These are phyloP conservation scores for Chalara sp. DNA, from an alignment of 2,329 filamentous ascomycete genomes.

Conservation along the genomic window DNA sequence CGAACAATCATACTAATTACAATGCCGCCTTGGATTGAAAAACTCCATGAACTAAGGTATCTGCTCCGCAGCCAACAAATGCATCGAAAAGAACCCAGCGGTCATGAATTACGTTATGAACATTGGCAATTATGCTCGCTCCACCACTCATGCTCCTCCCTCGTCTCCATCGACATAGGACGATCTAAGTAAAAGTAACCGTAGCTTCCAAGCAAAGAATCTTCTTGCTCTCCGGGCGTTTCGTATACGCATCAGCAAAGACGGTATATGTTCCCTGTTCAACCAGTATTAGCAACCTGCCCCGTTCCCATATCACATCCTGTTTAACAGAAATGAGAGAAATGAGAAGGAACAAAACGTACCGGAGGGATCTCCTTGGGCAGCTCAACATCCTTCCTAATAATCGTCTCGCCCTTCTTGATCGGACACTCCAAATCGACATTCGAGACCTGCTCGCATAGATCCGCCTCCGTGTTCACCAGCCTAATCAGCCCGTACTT, in stretches of 20 bases:
- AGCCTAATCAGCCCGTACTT: slow-evolving; percentile 93
- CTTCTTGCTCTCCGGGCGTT: slow-evolving; percentile 51
- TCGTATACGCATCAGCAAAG: slow-evolving; percentile 74
- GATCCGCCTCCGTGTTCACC: slow-evolving; percentile 71
- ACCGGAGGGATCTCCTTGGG: slow-evolving; percentile 85
- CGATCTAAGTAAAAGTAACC: slow-evolving; percentile 47
- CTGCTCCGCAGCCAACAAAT: slow-evolving; percentile 13
- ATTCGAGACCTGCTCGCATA: slow-evolving; percentile 84
- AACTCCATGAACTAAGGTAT: slow-evolving; percentile 18
- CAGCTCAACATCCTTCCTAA: slow-evolving; percentile 78
- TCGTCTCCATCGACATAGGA: not conserved
- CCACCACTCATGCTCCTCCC: not conserved
- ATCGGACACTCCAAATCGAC: slow-evolving; percentile 88
- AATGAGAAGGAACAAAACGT: slow-evolving; percentile 33
- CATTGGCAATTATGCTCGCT: not conserved
- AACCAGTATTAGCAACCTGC: slow-evolving; percentile 14
- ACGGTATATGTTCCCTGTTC: slow-evolving; percentile 82
- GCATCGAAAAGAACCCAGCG: slow-evolving; percentile 9
- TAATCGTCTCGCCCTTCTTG: slow-evolving; percentile 64
- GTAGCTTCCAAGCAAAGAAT: slow-evolving; percentile 83
- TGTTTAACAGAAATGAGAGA: not conserved
- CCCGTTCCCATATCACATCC: not conserved
- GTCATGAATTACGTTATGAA: slow-evolving; percentile 4
- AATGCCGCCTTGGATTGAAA: slow-evolving; percentile 3
- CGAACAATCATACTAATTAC: not conserved